phyloP scores from a whole-genome alignment of 768 basidiomycete genomes.

The Tricholomella constricta region DNA sequence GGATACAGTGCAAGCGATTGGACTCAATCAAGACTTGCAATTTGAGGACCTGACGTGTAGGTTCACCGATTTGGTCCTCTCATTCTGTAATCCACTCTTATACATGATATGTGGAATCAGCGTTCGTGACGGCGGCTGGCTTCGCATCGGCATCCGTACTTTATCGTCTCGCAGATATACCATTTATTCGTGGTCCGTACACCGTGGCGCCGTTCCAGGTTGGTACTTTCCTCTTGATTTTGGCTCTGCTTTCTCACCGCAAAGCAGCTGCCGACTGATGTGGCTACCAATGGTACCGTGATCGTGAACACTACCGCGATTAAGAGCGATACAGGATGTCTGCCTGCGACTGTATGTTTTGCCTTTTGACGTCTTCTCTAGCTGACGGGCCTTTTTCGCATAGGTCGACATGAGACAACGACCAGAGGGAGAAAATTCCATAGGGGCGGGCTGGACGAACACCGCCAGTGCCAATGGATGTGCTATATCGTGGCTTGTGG shows the following conservation, averaged over 20 bases:
- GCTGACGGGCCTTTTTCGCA: neutral
- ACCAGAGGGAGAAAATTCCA: constrained; percentile 15
- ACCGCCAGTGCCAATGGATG: constrained; percentile 42
- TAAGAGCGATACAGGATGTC: constrained; percentile 47
- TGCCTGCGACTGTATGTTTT: constrained; percentile 32
- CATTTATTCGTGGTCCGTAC: constrained; percentile 47
- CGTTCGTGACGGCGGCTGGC: constrained; percentile 56
- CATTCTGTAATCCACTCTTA: neutral
- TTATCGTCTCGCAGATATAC: constrained; percentile 45
- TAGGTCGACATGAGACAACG: constrained; percentile 41
- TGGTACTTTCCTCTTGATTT: constrained; percentile 7
- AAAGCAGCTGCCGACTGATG: constrained; percentile 37
- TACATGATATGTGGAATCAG: constrained; percentile 25
- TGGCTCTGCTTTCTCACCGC: neutral
- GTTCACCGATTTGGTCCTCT: constrained; percentile 14
- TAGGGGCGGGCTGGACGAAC: constrained; percentile 43
- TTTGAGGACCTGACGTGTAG: constrained; percentile 51
- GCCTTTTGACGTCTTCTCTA: neutral
- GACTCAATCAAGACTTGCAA: constrained; percentile 46
- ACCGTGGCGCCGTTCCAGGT: constrained; percentile 51
- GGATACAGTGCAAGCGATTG: constrained; percentile 39
- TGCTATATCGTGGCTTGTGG: constrained; percentile 39
- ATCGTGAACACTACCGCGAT: constrained; percentile 51
- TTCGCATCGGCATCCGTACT: constrained; percentile 52
- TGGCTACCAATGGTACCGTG: constrained; percentile 47